Conservation (phyloP, 2,329 filamentous ascomycete species). For the Pseudogymnoascus sp. region DNA sequence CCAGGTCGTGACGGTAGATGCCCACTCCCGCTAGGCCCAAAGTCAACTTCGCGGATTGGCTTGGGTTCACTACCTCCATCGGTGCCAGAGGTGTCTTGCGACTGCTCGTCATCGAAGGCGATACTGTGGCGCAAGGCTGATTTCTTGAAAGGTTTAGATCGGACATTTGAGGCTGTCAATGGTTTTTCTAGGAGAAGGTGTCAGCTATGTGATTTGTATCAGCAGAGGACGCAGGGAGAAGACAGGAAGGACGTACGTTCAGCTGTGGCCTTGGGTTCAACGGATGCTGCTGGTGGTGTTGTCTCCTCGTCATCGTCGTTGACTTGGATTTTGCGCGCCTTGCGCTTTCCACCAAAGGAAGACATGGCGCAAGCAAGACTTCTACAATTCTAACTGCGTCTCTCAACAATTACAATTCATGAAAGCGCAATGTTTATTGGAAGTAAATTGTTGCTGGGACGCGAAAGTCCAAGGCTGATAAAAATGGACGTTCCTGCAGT, state of each 20-base stretch:
- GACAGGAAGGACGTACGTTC: constrained; percentile 19
- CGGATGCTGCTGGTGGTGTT: constrained; percentile 11
- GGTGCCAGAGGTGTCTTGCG: not conserved
- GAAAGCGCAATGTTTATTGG: not conserved
- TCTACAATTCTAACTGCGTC: not conserved
- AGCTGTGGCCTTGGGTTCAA: constrained; percentile 14
- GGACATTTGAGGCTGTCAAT: constrained; percentile 29
- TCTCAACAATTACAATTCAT: not conserved
- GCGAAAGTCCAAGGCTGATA: not conserved
- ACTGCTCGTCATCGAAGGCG: constrained; percentile 30
- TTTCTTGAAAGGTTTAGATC: constrained; percentile 47
- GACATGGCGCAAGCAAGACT: constrained; percentile 16
- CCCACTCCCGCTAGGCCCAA: not conserved
- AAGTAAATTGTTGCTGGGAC: not conserved
- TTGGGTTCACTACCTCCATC: constrained; percentile 7
- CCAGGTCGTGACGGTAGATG: not conserved
- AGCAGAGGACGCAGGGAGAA: constrained; percentile 20
- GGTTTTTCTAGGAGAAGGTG: constrained; percentile 16
- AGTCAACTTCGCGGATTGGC: constrained; percentile 9
- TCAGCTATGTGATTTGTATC: constrained; percentile 23
- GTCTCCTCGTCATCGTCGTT: constrained; percentile 54
- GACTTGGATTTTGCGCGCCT: constrained; percentile 68
- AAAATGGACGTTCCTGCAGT: not conserved
- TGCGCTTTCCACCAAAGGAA: constrained; percentile 48
- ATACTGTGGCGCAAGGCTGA: constrained; percentile 50